Evolutionary conservation across 1,139 yeast species (phyloP).

Genomic region (Debaryomyces coudertii): DNA sequence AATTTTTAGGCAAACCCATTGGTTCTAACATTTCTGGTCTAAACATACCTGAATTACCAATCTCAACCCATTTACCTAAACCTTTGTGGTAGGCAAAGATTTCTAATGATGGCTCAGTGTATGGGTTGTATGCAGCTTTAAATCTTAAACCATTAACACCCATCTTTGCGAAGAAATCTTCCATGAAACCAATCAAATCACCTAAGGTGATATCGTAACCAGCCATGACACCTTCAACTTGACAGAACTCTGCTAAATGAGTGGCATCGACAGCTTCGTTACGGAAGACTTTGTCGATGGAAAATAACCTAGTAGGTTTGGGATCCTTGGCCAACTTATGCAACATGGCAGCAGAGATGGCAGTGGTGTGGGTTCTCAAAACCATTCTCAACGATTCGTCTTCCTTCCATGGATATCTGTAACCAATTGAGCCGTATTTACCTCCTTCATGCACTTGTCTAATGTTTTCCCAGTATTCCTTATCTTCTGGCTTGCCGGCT

Average conservation of each 20-base stretch:
- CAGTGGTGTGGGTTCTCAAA: constrained; percentile 96
- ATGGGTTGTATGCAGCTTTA: constrained; percentile 98
- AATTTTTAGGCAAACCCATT: constrained; percentile 94
- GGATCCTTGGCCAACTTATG: constrained; percentile 88
- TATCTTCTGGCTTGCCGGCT: constrained; percentile 83
- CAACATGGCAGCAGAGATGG: constrained; percentile 86
- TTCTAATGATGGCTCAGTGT: constrained; percentile 98
- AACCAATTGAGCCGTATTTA: constrained; percentile 92
- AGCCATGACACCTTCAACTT: constrained; percentile 98
- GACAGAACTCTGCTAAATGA: constrained; percentile 99
- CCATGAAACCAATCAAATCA: constrained; percentile 97
- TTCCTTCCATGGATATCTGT: constrained; percentile 96
- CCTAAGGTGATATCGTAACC: constrained; percentile 95
- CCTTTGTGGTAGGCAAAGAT: constrained; percentile 97
- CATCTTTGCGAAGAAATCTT: constrained; percentile 94
- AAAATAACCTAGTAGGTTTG: constrained; percentile 87
- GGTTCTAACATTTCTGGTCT: constrained; percentile 99
- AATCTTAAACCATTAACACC: constrained; percentile 94
- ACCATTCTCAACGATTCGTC: constrained; percentile 91
- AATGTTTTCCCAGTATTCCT: constrained; percentile 73
- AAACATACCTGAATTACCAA: constrained; percentile 99
- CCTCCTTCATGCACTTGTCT: constrained; percentile 88
- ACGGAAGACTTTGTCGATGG: constrained; percentile 98
- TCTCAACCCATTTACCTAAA: constrained; percentile 96
- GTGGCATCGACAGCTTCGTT: constrained; percentile 99